Conservation (phyloP, 176 grass and related monocot genomes). For the sorghum (Sorghum bicolor) region DNA sequence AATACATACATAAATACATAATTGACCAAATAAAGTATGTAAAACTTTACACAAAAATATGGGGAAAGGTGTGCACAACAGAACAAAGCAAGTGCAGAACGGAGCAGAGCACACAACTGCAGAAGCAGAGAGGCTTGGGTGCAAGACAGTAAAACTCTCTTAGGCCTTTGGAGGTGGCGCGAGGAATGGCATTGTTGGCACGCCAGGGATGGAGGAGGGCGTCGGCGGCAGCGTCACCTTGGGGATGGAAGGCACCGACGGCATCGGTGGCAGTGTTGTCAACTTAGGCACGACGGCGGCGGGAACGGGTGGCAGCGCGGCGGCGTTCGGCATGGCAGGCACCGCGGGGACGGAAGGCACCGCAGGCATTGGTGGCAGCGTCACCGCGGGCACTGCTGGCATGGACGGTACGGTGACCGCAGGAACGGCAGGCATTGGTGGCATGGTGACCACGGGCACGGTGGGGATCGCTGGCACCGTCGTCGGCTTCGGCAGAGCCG, state of each 20-base stretch:
- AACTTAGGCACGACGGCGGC: conserved; percentile 16
- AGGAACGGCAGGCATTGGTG: not conserved
- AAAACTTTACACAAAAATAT: too few species aligned
- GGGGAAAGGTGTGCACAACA: too few species aligned
- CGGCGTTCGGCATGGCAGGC: not conserved
- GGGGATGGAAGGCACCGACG: conserved; percentile 3
- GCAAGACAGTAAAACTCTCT: too few species aligned
- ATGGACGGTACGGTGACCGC: not conserved
- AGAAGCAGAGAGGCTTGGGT: not conserved
- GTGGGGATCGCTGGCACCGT: not conserved
- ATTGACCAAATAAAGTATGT: too few species aligned
- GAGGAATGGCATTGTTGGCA: conserved; percentile 18
- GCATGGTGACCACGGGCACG: not conserved
- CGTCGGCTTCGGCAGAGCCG: not conserved
- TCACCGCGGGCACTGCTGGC: not conserved
- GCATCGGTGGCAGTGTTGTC: conserved; percentile 33
- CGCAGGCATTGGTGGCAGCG: not conserved
- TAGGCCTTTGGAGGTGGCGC: conserved; percentile 35
- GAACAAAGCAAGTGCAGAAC: too few species aligned
- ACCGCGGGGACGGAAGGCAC: not conserved
- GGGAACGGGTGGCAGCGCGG: not conserved
- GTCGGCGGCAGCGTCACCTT: conserved; percentile 27
- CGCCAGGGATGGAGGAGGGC: conserved; percentile 12
- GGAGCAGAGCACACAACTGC: not conserved
- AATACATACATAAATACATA: too few species aligned